phyloP scores from a whole-genome alignment of 2,329 filamentous ascomycete species.

The Colletotrichum gloeosporioides region DNA sequence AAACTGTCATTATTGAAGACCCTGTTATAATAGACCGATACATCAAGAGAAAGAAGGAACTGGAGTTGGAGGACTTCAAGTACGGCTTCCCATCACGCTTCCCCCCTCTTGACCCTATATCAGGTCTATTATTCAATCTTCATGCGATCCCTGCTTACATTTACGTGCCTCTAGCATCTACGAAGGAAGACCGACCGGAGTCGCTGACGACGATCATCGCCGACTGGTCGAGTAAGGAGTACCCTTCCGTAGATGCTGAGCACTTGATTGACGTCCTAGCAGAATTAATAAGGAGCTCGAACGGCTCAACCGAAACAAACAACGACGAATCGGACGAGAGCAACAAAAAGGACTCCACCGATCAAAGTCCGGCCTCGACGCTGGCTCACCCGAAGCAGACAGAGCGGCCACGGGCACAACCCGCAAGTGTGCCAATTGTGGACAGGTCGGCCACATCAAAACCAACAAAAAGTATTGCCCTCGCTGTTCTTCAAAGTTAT shows the following conservation, averaged over 20 bases:
- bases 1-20: constrained; percentile 76
- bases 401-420: constrained; percentile 70
- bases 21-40: constrained; percentile 90
- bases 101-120: constrained; percentile 9
- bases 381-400: constrained; percentile 57
- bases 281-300: constrained; percentile 78
- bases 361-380: constrained; percentile 37
- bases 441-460: constrained; percentile 96
- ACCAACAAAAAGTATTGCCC: constrained; percentile 92
- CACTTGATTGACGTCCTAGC: constrained; percentile 28
- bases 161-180: constrained; percentile 23
- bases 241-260: constrained; percentile 9
- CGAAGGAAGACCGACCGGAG: constrained; percentile 23
- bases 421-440: constrained; percentile 97
- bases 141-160: constrained; percentile 23
- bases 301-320: constrained; percentile 89
- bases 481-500: constrained; percentile 30
- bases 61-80: constrained; percentile 63
- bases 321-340: constrained; percentile 87
- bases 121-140: constrained; percentile 12
- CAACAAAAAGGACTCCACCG: constrained; percentile 76
- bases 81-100: constrained; percentile 7
- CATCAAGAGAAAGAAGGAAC: constrained; percentile 75
- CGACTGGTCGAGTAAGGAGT: constrained; percentile 22
- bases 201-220: constrained; percentile 22